Conservation (phyloP, 2,329 filamentous ascomycete species). For the Alternaria triticina region DNA sequence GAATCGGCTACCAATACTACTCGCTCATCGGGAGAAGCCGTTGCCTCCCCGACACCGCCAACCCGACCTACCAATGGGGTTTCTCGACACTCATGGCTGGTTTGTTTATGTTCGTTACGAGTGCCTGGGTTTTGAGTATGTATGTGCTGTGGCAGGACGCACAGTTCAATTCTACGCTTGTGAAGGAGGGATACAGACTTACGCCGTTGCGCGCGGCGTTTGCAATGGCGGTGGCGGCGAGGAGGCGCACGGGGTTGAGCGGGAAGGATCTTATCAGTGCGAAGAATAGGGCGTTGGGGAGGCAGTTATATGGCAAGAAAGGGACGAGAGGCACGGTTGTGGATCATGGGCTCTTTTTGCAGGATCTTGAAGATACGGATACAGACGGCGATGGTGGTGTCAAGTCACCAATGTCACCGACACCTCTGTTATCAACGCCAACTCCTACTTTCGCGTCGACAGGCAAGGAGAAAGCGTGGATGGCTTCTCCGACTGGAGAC, state of each 20-base stretch:
- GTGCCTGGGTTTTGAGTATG: conserved; percentile 41
- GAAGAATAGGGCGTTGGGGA: conserved; percentile 23
- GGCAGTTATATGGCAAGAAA: conserved; percentile 23
- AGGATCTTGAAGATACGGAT: conserved; percentile 4
- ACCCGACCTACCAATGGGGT: conserved; percentile 45
- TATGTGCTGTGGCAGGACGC: conserved; percentile 47
- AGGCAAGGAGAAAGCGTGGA: neutral
- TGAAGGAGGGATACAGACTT: conserved; percentile 37
- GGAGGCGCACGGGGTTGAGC: conserved; percentile 26
- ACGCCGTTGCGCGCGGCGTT: conserved; percentile 43
- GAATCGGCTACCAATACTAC: conserved; percentile 16
- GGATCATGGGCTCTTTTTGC: conserved; percentile 16
- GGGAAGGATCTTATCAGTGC: conserved; percentile 24
- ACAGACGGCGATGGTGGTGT: neutral
- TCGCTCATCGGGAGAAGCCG: conserved; percentile 18
- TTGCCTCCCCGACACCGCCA: conserved; percentile 37
- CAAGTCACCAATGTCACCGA: neutral
- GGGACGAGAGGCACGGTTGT: conserved; percentile 21
- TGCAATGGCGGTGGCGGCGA: conserved; percentile 31
- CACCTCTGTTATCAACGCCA: neutral
- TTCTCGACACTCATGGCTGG: conserved; percentile 46
- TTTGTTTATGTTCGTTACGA: conserved; percentile 39
- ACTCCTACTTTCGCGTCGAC: neutral
- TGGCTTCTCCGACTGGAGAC: neutral
- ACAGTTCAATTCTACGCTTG: conserved; percentile 31